Evolutionary conservation across 2,329 filamentous ascomycete genomes (phyloP).

Genomic region (Talaromyces piceae): DNA sequence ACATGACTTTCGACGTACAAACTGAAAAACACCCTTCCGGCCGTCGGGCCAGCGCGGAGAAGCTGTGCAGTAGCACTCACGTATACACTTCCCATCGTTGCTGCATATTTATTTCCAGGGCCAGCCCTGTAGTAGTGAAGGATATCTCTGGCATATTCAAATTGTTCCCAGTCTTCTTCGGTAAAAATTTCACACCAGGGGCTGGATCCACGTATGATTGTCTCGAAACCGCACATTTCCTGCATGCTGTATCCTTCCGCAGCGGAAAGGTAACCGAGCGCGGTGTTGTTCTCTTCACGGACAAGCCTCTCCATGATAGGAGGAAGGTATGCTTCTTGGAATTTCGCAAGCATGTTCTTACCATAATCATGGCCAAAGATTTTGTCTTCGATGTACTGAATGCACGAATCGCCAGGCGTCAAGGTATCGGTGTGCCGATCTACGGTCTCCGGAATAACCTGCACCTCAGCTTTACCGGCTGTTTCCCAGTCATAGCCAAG

Average conservation of each 20-base stretch:
- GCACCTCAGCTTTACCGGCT: constrained; percentile 32
- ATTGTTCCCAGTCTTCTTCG: constrained; percentile 45
- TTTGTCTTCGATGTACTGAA: constrained; percentile 30
- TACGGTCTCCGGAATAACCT: constrained; percentile 47
- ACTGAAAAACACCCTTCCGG: constrained; percentile 48
- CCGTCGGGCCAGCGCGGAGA: constrained; percentile 37
- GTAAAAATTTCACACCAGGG: constrained; percentile 53
- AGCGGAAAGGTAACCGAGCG: constrained; percentile 37
- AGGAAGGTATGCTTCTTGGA: constrained; percentile 42
- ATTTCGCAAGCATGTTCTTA: constrained; percentile 39
- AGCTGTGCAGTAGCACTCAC: constrained; percentile 49
- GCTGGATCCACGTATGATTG: constrained; percentile 45
- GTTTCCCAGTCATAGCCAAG: constrained; percentile 45
- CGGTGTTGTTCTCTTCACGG: constrained; percentile 15
- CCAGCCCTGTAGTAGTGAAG: constrained; percentile 54
- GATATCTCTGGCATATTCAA: constrained; percentile 53
- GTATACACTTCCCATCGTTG: constrained; percentile 52
- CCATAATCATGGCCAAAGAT: constrained; percentile 45
- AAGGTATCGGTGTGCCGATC: constrained; percentile 48
- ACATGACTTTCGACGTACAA: constrained; percentile 37
- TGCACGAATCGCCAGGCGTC: constrained; percentile 46
- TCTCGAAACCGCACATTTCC: constrained; percentile 56
- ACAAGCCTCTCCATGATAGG: constrained; percentile 40
- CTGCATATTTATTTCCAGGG: constrained; percentile 48
- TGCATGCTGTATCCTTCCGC: constrained; percentile 53